Evolutionary conservation across 1,284 basidiomycete species (phyloP), one percentile per base, ranked within the genome.

Genomic region (Ustilago hordei): DNA sequence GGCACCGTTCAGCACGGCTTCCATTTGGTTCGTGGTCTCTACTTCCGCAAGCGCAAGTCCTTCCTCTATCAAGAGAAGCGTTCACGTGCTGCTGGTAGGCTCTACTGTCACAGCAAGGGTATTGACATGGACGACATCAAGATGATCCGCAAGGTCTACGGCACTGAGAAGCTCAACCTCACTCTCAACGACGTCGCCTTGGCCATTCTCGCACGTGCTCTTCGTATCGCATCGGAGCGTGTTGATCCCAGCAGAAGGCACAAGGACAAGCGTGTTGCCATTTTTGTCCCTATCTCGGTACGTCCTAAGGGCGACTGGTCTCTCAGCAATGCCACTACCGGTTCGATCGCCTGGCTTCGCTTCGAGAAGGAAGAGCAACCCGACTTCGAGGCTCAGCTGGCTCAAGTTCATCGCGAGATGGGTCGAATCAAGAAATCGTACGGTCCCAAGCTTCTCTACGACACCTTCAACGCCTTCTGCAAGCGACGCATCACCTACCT

Each of bases 171-270:
- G 65, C 54, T 72, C 45, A 79, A 81, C 48, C 66, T 85, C 6
- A 83, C 83, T 31, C 75, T 85, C 43, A 85, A 85, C 60, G 84
- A 85, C 41, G 84, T 85, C 3, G 84, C 84, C 4, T 68, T 83
- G 31, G 84, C 83, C 62, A 79, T 85, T 32, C 70, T 85, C 4
- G 70, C 78, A 8, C 76, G 81, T n/a, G 84, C 82, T 3, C 78
- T 85, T 48, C 72, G 79, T 31, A 78, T 82, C 60, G 82, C 82
- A n/a, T 79, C 84, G 4, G 79, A 82, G 57, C 67, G 75, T 7
- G 71, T 79, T 9, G 64, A 63, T n/a, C 67, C 69, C 8, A 60
- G 54, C 52, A 59, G 72, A 28, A 63, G 66, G 15, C 75, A 82
- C 64, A 76, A 71, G 55, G 84, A 85, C 64, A 80, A 81, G 59